Conservation (phyloP, 192 early-diverging fungal species). For the Coemansia sp. region DNA sequence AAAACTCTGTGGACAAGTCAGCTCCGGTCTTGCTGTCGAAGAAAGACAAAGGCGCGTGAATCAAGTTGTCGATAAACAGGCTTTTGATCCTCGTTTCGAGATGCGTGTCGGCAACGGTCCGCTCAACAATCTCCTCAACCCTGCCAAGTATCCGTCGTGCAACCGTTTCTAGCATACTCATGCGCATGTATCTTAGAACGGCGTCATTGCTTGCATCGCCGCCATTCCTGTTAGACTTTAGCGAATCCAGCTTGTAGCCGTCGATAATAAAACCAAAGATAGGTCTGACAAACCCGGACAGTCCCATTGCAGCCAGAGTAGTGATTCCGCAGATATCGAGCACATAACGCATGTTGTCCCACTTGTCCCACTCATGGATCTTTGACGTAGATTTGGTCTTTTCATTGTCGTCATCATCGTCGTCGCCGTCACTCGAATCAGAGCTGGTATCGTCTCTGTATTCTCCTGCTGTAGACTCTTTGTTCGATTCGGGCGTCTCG, state of each 20-base stretch:
- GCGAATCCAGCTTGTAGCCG: conserved; percentile 20
- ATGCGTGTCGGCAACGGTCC: conserved; percentile 6
- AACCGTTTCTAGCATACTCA: conserved; percentile 23
- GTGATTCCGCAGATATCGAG: conserved; percentile 24
- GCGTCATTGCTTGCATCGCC: conserved; percentile 11
- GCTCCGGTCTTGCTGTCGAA: conserved; percentile 30
- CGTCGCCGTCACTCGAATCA: no score
- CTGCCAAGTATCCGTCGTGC: neutral
- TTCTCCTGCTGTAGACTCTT: neutral
- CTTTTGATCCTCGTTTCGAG: conserved; percentile 18
- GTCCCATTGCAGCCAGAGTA: conserved; percentile 8
- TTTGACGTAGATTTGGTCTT: conserved; percentile 5
- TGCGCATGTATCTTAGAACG: conserved; percentile 23
- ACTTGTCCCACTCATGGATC: conserved; percentile 27
- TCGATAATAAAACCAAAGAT: conserved; percentile 23
- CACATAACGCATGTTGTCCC: conserved; percentile 23
- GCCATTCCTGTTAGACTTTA: conserved; percentile 5
- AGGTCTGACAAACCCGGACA: conserved; percentile 25
- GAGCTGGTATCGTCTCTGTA: neutral
- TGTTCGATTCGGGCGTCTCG: neutral
- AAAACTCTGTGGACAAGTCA: conserved; percentile 23
- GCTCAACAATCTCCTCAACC: conserved; percentile 4
- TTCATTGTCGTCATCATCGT: neutral
- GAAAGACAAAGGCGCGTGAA: conserved; percentile 37
- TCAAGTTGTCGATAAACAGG: conserved; percentile 23